Evolutionary conservation across 305 asterid species (phyloP).

Genomic region (Fraxinus sp.): DNA sequence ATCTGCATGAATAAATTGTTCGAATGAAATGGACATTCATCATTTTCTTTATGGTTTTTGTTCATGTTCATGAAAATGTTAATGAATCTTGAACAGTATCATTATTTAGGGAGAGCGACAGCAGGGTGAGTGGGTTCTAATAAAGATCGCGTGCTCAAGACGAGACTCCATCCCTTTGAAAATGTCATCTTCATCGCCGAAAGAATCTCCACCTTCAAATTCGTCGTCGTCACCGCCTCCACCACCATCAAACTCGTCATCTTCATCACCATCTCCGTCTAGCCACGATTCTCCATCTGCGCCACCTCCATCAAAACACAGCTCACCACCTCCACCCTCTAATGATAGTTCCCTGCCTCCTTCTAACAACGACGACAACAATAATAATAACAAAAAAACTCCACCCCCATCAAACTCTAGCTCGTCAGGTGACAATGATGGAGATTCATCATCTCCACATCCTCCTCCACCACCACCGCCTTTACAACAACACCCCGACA

Average conservation of each 20-base stretch:
- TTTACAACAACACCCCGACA: constrained; percentile 21
- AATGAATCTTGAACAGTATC: constrained; percentile 36
- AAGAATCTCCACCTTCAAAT: not conserved
- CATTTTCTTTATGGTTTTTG: not conserved
- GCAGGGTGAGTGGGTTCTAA: constrained; percentile 18
- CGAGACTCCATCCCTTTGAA: constrained; percentile 7
- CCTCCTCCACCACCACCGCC: constrained; percentile 38
- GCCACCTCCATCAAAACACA: constrained; percentile 25
- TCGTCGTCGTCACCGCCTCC: constrained; percentile 17
- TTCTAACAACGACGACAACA: constrained; percentile 1
- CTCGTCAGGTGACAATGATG: not conserved
- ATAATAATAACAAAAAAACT: constrained; percentile 17
- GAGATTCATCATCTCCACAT: constrained; percentile 19
- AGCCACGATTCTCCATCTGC: constrained; percentile 15
- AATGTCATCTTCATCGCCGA: constrained; percentile 37
- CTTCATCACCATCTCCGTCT: constrained; percentile 27
- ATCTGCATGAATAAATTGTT: not conserved
- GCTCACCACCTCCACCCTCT: constrained; percentile 26
- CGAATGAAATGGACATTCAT: not conserved
- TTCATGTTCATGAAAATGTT: not conserved
- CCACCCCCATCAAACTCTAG: constrained; percentile 36
- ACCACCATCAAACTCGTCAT: constrained; percentile 29
- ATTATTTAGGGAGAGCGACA: constrained; percentile 58
- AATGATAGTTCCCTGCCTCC: constrained; percentile 25
- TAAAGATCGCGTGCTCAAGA: not conserved